phyloP scores from a whole-genome alignment of 352 stramenopile genomes.

The Pythium coloratum region DNA sequence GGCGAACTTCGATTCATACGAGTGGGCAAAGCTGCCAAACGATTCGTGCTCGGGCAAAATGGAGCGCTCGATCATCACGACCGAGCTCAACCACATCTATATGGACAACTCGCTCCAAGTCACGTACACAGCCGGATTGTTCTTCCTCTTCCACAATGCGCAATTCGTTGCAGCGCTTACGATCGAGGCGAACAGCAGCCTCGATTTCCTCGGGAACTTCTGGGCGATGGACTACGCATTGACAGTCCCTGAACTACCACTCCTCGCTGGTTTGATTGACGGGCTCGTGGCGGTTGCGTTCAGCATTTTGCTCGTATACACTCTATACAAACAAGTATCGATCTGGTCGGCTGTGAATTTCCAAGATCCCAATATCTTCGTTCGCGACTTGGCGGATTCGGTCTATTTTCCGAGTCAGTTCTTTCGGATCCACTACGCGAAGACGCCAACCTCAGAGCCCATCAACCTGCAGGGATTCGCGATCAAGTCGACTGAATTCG shows the following conservation, averaged over 20 bases:
- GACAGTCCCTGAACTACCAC: background rate
- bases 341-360: background rate
- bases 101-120: constrained; percentile 12
- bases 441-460: background rate
- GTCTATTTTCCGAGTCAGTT: background rate
- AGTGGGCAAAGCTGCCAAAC: background rate
- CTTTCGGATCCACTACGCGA: background rate
- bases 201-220: background rate
- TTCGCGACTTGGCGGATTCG: background rate
- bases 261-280: background rate
- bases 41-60: constrained; percentile 11
- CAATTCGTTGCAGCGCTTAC: background rate
- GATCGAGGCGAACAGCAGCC: background rate
- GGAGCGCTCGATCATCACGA: constrained; percentile 8
- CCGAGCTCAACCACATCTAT: constrained; percentile 10
- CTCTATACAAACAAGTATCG: background rate
- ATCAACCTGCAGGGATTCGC: too few relatives aligned
- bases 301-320: background rate
- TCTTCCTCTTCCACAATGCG: constrained; percentile 12
- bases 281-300: background rate
- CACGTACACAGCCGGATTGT: constrained; percentile 9
- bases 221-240: background rate
- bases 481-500: too few relatives aligned
- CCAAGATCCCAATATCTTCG: background rate
- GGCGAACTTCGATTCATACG: constrained; percentile 7